Conservation (phyloP, 257 asterid species). For the Jacaranda copaia region DNA sequence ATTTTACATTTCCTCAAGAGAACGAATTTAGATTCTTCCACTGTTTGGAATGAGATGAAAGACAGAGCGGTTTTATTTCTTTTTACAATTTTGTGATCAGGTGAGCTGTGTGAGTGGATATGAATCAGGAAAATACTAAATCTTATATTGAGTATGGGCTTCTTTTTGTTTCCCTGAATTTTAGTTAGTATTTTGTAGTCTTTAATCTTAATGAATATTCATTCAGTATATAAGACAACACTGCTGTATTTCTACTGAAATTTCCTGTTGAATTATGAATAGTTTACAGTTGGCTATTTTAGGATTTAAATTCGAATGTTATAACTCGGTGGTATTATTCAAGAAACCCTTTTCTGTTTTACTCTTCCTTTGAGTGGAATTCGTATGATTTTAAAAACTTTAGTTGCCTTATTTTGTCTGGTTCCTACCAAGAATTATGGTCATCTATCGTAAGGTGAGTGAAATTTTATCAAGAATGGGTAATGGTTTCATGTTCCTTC, state of each 20-base stretch:
- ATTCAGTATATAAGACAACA: background rate
- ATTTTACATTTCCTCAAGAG: background rate
- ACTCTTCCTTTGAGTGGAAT: background rate
- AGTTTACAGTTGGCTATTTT: background rate
- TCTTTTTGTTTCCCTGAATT: background rate
- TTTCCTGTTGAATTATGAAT: background rate
- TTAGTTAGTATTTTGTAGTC: background rate
- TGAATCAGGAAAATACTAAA: background rate
- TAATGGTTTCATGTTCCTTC: no score
- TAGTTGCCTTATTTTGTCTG: background rate
- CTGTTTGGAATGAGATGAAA: background rate
- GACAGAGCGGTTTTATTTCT: background rate
- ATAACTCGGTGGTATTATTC: background rate
- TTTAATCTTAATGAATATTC: background rate
- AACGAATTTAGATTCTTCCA: background rate
- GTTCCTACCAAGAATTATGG: background rate
- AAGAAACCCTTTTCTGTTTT: background rate
- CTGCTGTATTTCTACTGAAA: background rate
- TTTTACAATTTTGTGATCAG: background rate
- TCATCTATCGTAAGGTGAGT: background rate
- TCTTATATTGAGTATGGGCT: background rate
- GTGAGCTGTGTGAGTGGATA: background rate
- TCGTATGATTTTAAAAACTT: background rate
- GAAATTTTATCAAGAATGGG: constrained; percentile 4
- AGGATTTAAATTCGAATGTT: background rate